A percentile compares a stretch with the other conserved stretches of the same genome.
phyloP scores from a whole-genome alignment of 2,329 filamentous ascomycete species.

The Claviceps sp. region DNA sequence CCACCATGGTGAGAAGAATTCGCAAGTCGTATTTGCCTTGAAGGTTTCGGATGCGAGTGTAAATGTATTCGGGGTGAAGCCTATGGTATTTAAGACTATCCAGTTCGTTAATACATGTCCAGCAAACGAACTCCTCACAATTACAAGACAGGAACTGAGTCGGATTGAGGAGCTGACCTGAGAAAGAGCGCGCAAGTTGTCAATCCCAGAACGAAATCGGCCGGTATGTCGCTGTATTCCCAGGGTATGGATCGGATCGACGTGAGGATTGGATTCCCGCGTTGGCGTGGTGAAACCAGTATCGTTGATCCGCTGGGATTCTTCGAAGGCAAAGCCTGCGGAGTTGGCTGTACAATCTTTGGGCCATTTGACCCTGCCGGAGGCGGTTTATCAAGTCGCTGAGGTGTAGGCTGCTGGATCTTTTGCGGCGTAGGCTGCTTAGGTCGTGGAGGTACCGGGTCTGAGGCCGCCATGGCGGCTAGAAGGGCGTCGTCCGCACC shows the following conservation, averaged over 20 bases:
- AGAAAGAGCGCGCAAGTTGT: conserved; percentile 89
- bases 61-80: conserved; percentile 94
- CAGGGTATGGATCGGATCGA: conserved; percentile 72
- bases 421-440: conserved; percentile 29
- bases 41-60: conserved; percentile 75
- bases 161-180: conserved; percentile 26
- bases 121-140: background rate
- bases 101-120: background rate
- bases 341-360: conserved; percentile 74
- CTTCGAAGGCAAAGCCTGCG: conserved; percentile 62
- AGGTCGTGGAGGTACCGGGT: conserved; percentile 21
- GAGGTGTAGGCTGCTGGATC: conserved; percentile 36
- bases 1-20: conserved; percentile 79
- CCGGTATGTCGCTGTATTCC: conserved; percentile 95
- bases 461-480: conserved; percentile 39
- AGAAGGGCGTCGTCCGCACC: conserved; percentile 44
- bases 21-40: conserved; percentile 79
- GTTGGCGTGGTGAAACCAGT: conserved; percentile 80
- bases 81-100: conserved; percentile 83
- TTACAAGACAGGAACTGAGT: too few relatives aligned
- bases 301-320: conserved; percentile 62
- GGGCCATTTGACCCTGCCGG: conserved; percentile 19
- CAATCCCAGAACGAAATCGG: conserved; percentile 77
- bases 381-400: conserved; percentile 39
- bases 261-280: conserved; percentile 85